Evolutionary conservation across 2,329 filamentous ascomycete species (phyloP).

Genomic region (Aureobasidium sp.): DNA sequence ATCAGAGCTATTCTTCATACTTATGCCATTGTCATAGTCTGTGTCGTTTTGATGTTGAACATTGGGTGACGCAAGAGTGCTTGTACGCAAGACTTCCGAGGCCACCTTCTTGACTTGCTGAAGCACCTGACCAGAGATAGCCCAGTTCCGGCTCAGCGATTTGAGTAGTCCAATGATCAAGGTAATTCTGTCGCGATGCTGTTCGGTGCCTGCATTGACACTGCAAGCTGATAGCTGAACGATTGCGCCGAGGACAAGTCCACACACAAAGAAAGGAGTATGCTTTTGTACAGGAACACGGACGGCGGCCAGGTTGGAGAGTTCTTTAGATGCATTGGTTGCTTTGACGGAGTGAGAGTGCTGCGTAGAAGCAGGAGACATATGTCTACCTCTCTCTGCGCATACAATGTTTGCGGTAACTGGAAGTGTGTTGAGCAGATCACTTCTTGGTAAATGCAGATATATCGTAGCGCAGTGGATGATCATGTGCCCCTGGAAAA

Average conservation of each 20-base stretch:
- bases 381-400: constrained; percentile 39
- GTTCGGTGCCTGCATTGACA: constrained; percentile 49
- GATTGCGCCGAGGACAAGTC: constrained; percentile 69
- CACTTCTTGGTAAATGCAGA: constrained; percentile 72
- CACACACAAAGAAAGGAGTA: constrained; percentile 78
- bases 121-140: constrained; percentile 61
- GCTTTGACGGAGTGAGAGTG: constrained; percentile 71
- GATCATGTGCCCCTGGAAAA: constrained; percentile 88
- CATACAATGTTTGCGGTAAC: constrained; percentile 41
- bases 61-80: not conserved
- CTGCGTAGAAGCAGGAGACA: constrained; percentile 46
- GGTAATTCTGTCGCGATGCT: constrained; percentile 61
- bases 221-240: constrained; percentile 77
- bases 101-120: constrained; percentile 71
- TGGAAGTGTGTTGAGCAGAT: constrained; percentile 57
- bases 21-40: not conserved
- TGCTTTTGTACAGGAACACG: constrained; percentile 62
- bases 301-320: constrained; percentile 68
- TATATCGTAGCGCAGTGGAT: constrained; percentile 58
- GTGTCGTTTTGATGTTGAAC: not conserved
- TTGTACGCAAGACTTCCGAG: constrained; percentile 5
- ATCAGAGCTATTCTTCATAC: not conserved
- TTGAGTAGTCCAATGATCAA: constrained; percentile 73
- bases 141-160: constrained; percentile 62
- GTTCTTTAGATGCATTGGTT: constrained; percentile 68